Evolutionary conservation across 2,329 filamentous ascomycete genomes (phyloP).

Genomic region (Rutstroemia sp.): DNA sequence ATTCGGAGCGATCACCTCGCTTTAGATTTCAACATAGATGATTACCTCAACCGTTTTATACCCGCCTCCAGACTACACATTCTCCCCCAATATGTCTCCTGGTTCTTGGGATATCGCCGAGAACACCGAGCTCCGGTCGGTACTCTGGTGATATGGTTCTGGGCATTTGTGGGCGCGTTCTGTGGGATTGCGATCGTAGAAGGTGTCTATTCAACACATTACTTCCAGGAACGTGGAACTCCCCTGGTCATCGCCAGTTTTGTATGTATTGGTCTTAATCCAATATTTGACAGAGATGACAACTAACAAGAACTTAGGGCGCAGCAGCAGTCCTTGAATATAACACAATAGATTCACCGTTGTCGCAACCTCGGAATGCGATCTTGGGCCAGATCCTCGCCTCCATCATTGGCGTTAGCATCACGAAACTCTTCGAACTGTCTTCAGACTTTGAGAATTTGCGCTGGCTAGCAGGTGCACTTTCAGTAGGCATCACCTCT

Average conservation of each 20-base stretch:
- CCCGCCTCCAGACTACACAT: conserved; percentile 56
- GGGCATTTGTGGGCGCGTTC: conserved; percentile 60
- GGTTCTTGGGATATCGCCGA: conserved; percentile 59
- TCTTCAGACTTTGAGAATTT: conserved; percentile 41
- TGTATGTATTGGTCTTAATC: conserved; percentile 36
- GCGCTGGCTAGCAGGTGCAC: conserved; percentile 56
- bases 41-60: conserved; percentile 63
- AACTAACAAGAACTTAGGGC: conserved; percentile 34
- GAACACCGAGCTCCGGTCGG: conserved; percentile 36
- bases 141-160: conserved; percentile 51
- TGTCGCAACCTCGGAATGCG: conserved; percentile 65
- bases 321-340: conserved; percentile 72
- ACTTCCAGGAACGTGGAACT: conserved; percentile 43
- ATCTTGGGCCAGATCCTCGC: conserved; percentile 60
- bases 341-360: conserved; percentile 61
- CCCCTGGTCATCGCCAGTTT: conserved; percentile 64
- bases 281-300: background rate
- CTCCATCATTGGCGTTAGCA: conserved; percentile 50
- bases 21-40: conserved; percentile 62
- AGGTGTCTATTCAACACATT: conserved; percentile 43
- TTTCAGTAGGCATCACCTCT: conserved; percentile 57
- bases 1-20: background rate
- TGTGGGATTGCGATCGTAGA: conserved; percentile 52
- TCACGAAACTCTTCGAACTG: conserved; percentile 56
- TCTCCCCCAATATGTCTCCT: conserved; percentile 58